Conservation (phyloP, 2,329 filamentous ascomycete genomes). For the Xylaria sp. region DNA sequence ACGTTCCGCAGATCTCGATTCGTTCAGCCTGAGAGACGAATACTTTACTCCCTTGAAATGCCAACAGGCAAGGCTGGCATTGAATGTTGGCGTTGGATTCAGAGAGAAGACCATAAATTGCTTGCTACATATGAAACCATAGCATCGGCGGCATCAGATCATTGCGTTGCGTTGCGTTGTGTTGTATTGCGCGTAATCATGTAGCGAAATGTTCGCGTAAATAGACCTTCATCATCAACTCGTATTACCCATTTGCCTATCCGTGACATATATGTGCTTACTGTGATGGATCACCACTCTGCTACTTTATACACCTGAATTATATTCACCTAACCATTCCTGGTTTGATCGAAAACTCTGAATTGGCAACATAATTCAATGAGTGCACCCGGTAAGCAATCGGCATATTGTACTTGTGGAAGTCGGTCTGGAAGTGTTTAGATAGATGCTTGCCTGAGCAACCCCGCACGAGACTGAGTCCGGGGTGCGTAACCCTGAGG, state of each 20-base stretch:
- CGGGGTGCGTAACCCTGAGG: too few species aligned
- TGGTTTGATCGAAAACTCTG: not conserved
- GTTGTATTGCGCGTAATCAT: not conserved
- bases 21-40: constrained; percentile 18
- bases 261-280: not conserved
- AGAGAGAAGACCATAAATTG: constrained; percentile 19
- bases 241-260: not conserved
- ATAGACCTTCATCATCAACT: constrained; percentile 23
- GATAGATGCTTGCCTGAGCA: not conserved
- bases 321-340: too few species aligned
- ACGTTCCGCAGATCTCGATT: constrained; percentile 5
- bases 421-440: too few species aligned
- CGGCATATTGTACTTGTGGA: too few species aligned
- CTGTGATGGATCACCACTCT: too few species aligned
- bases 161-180: not conserved
- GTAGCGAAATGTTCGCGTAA: constrained; percentile 13
- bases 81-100: constrained; percentile 32
- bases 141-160: constrained; percentile 26
- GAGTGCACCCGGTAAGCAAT: too few species aligned
- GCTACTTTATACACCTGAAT: too few species aligned
- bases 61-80: constrained; percentile 28
- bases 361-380: not conserved
- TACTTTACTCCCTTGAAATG: not conserved
- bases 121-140: constrained; percentile 19
- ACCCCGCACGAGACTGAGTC: not conserved